Percentiles rank a stretch among this genome's conserved stretches.
Evolutionary conservation across 495 filamentous ascomycete species (phyloP).

Genomic region (Penicillium lividum): DNA sequence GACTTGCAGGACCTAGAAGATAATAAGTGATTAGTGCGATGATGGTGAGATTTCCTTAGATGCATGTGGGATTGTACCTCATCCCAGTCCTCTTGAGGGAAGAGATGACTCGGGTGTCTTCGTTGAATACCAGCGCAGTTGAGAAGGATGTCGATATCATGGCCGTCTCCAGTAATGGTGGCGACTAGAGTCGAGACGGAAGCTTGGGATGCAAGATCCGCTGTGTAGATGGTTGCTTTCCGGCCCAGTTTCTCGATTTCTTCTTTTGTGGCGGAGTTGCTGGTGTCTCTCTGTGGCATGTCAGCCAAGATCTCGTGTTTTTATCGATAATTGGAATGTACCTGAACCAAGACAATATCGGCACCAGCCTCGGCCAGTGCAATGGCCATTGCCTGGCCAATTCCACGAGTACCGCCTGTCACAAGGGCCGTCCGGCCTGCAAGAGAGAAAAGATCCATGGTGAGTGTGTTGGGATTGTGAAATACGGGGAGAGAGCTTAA

Average conservation of each 20-base stretch:
- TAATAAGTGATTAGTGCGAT: not conserved
- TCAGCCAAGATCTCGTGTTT: not conserved
- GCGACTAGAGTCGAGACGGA: constrained; percentile 61
- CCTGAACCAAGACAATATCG: constrained; percentile 70
- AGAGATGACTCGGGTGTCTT: constrained; percentile 72
- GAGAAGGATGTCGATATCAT: constrained; percentile 70
- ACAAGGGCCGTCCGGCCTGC: constrained; percentile 67
- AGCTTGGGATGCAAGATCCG: constrained; percentile 64
- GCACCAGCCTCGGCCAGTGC: constrained; percentile 84
- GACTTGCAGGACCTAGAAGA: constrained; percentile 66
- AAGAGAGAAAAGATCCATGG: constrained; percentile 27
- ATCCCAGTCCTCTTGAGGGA: constrained; percentile 82
- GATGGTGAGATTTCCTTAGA: constrained; percentile 9
- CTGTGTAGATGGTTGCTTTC: constrained; percentile 65
- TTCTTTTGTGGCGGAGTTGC: constrained; percentile 56
- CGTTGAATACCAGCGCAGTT: constrained; percentile 90
- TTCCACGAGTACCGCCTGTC: constrained; percentile 82
- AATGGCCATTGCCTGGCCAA: constrained; percentile 74
- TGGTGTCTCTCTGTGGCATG: constrained; percentile 51
- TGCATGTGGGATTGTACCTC: constrained; percentile 44
- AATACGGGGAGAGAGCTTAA: not conserved
- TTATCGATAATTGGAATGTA: constrained; percentile 5
- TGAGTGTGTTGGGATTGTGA: not conserved
- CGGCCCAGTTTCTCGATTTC: constrained; percentile 67
- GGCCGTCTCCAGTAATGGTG: constrained; percentile 57